Evolutionary conservation across 2,329 filamentous ascomycete species (phyloP), one percentile per base, ranked within the genome.

Genomic region (Arthrobotrys iridis): DNA sequence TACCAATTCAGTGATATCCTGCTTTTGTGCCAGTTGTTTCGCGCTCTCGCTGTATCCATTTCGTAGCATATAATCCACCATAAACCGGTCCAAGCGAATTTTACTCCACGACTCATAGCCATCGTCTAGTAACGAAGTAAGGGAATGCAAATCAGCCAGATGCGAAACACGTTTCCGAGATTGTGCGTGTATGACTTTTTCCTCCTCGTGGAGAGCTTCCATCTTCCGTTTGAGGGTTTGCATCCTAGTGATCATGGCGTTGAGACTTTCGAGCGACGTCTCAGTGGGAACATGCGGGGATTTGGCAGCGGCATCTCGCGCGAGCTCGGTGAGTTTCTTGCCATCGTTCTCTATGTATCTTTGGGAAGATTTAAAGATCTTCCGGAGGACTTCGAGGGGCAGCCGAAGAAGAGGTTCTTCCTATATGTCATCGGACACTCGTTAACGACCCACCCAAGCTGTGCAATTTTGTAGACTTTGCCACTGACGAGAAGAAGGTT

Each of bases 331-430:
- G 45, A 85, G 77, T 83, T 77, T 45, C 85, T 76, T 87, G 88
- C 40, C 43, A 78, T 91, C 88, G 81, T 89, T 90, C 81, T 94
- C 91, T 81, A 93, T 88, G 77, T 88, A 85, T 80, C 90, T 89
- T 37, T 93, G 91, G 45, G 91, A 91, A 2, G 90, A 89, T 80
- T 96, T 95, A 84, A 98, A 96, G 84, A 96, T 98, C 82, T 95
- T 94, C 66, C 93, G 91, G 20, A 96, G 89, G 68, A 97, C 90
- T 82, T 98, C 95, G 83, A 94, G 91, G 15, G 95, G 95, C 20
- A 98, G 88, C 33, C 93, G 93, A 78, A 99, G 89, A 78, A 98
- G 91, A 2, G 94, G 91, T 87, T 98, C 94, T 81, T 99, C 95
- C 72, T 76, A 41, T 45, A 37, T 15, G 35, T 22, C 26, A 37